Base-by-base conservation (phyloP, 495 filamentous ascomycete species). In the Elaphomyces granulatus region DNA sequence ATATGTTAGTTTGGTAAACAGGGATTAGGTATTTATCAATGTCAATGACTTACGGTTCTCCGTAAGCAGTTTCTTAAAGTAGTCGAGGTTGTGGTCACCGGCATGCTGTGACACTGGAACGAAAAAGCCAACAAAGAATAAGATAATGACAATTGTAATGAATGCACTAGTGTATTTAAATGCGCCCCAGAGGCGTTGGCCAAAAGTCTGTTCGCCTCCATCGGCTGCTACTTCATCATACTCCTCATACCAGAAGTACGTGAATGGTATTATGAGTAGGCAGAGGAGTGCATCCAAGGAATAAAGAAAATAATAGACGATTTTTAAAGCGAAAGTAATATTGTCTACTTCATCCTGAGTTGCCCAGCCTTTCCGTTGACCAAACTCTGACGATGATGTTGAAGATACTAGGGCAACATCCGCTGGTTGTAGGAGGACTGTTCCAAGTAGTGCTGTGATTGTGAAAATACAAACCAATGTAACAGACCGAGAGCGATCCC, bases 171-270 rank as follows among this genome's bases (percentile, higher is more conserved):
- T 94, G 55, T 95, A 96, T 61, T 94, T 96, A 47, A 83, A 61
- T 20, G 90, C 85, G 8, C 76, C 75, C 77, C 78, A 86, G 42
- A 94, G 63, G 19, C 82, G 70, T 44, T 72, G 65, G 2, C 67
- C 74, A 36, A 77, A 45, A 4, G 77, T 79, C 53, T 85, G 78
- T n/a, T 68, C 72, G 10, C 83, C 81, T 17, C 82, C 71, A 42
- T 92, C 81, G 15, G 73, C 64, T 21, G 83, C 82, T 37, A 83
- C 80, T 61, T 93, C 80, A 49, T 88, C 83, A 50, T 92, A 90
- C 59, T 96, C 92, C 60, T 99, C 90, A 45, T 92, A 93, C 77
- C 78, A 94, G 60, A 99, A 99, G 61, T 96, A 99, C 9, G 86
- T 78, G 54, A 99, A 99, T 1, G 90, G 90, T 15, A 94, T 77